Conservation (phyloP, 805 yeast species). For the Lipomyces lipofer region DNA sequence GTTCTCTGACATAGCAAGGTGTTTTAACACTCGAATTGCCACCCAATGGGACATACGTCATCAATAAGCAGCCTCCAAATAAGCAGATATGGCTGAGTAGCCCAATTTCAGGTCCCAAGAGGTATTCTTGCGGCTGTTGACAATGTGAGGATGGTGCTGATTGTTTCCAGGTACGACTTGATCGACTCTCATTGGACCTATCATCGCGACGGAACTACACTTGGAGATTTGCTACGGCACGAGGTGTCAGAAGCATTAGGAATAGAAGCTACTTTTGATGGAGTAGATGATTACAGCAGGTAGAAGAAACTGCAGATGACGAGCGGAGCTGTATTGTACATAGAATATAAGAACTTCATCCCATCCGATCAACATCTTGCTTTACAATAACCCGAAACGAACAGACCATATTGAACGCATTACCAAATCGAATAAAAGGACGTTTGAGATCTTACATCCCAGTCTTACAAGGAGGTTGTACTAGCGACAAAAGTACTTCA, state of each 20-base stretch:
- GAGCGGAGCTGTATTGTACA: too few species aligned
- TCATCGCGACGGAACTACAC: conserved; percentile 59
- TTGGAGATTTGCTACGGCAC: conserved; percentile 50
- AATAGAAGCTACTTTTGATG: conserved; percentile 28
- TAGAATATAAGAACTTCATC: too few species aligned
- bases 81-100: conserved; percentile 95
- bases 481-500: too few species aligned
- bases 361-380: too few species aligned
- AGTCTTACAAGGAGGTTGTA: too few species aligned
- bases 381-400: too few species aligned
- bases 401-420: too few species aligned
- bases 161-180: conserved; percentile 59
- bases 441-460: too few species aligned
- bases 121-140: conserved; percentile 28
- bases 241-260: conserved; percentile 44
- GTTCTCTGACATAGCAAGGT: conserved; percentile 57
- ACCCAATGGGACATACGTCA: conserved; percentile 78
- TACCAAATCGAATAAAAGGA: too few species aligned
- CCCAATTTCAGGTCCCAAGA: conserved; percentile 90
- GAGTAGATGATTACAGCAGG: conserved; percentile 29
- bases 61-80: conserved; percentile 97
- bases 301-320: too few species aligned
- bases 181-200: conserved; percentile 77
- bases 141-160: too few species aligned
- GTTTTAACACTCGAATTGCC: conserved; percentile 75